A percentile compares a stretch with the other conserved stretches of the same genome.
These are phyloP conservation scores for Penicillium mononematosum DNA, from an alignment of 495 filamentous ascomycete species.

Conservation along the genomic window DNA sequence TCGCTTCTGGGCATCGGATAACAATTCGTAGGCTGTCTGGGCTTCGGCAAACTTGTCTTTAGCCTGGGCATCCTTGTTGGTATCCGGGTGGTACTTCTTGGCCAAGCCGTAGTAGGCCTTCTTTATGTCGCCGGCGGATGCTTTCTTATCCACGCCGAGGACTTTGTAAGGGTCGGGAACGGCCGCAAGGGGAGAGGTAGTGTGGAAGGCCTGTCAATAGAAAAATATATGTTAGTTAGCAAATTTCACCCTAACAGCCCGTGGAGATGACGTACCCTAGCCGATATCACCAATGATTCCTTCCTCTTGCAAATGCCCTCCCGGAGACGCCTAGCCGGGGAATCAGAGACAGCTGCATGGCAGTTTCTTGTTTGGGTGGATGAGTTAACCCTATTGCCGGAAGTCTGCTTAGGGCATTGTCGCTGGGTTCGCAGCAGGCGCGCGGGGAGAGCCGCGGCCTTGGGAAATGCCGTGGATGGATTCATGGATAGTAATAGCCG, in stretches of 20 bases:
- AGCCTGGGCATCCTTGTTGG: constrained; percentile 86
- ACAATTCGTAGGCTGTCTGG: constrained; percentile 86
- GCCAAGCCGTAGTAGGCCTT: constrained; percentile 97
- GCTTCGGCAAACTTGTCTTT: constrained; percentile 94
- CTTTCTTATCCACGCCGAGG: constrained; percentile 78
- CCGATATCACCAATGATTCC: constrained; percentile 17
- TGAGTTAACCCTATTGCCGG: constrained; percentile 21
- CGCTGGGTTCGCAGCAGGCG: constrained; percentile 43
- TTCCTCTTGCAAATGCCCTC: constrained; percentile 28
- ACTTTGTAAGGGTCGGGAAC: constrained; percentile 80
- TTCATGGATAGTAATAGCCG: constrained; percentile 38
- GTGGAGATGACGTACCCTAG: constrained; percentile 32
- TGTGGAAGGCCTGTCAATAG: constrained; percentile 68
- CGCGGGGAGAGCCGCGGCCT: constrained; percentile 47
- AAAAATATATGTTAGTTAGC: constrained; percentile 1
- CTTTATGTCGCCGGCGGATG: constrained; percentile 87
- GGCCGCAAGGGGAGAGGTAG: constrained; percentile 59
- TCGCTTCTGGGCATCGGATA: constrained; percentile 88
- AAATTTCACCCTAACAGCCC: neutral
- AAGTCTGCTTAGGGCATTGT: constrained; percentile 37
- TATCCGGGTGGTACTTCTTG: constrained; percentile 98
- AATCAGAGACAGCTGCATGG: constrained; percentile 27
- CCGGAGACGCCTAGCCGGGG: constrained; percentile 26
- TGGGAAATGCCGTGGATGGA: constrained; percentile 44
- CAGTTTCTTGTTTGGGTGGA: constrained; percentile 30